A percentile compares a stretch with the other conserved stretches of the same genome.
Evolutionary conservation across 306 rosid species (phyloP).

Genomic region (Mimosa bimucronata): DNA sequence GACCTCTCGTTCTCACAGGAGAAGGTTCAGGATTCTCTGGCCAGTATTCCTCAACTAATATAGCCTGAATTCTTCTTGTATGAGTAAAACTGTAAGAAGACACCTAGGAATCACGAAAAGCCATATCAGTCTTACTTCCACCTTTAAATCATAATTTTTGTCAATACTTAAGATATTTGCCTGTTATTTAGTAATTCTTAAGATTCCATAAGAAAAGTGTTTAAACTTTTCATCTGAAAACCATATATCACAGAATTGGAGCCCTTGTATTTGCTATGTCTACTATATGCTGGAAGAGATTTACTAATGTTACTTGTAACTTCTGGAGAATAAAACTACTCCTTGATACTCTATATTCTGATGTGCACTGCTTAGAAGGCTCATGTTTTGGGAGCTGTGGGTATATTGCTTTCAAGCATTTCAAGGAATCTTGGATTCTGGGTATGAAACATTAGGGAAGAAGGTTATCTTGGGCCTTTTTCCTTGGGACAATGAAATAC

Average conservation of each 20-base stretch:
- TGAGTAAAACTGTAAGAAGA: not conserved
- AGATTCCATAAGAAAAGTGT: not conserved
- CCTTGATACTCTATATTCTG: not conserved
- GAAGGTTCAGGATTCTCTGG: conserved; percentile 59
- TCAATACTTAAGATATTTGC: not conserved
- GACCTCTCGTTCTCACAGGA: conserved; percentile 82
- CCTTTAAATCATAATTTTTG: not conserved
- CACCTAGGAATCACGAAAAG: not conserved
- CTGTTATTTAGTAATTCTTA: not conserved
- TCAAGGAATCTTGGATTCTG: too few relatives aligned
- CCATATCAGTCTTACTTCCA: not conserved
- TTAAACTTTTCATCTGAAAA: not conserved
- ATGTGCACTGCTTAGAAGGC: not conserved
- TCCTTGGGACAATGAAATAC: not conserved
- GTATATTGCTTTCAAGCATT: too few relatives aligned
- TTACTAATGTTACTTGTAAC: not conserved
- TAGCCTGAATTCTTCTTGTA: conserved; percentile 3
- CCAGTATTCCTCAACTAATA: conserved; percentile 57
- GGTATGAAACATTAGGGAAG: not conserved
- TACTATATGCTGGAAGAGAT: not conserved
- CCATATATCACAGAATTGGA: not conserved
- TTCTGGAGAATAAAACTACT: not conserved
- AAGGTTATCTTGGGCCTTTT: not conserved
- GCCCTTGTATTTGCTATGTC: not conserved
- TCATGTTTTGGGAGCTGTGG: not conserved